Base-by-base conservation (phyloP, 164 flowering plant species). In the Chimonanthus salicifolius region DNA sequence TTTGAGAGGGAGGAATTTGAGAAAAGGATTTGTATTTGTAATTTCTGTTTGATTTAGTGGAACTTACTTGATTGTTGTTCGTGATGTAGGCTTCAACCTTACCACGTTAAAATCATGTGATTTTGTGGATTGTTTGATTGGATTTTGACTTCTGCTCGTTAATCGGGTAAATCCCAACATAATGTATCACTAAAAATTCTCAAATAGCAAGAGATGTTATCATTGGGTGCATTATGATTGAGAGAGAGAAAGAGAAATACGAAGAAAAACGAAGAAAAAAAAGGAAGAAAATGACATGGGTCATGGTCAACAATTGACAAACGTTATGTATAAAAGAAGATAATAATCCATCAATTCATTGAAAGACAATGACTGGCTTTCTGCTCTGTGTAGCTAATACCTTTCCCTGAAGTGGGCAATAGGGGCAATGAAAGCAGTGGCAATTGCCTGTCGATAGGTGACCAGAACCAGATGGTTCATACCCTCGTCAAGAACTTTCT, bases 341-440 rank as follows among this genome's bases (percentile, higher is more conserved):
- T 54, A 15, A 18, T 63, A 63, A 63, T 2, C 3, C 21, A 63
- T 63, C 18, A 63, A 6, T 9, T 21, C 2, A 0, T n/a, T 7
- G 10, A 51, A 51, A 51, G 58, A 51, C 13, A 51, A 51, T 33
- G 33, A 54, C 4, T 54, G 5, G 16, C 16, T 54, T 13, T 54
- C 15, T 15, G 16, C 16, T 54, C 6, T 8, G 5, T 54, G 16
- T 54, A 4, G 43, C 7, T 63, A 3, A 7, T 63, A 94, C 97
- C 94, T 91, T 79, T 89, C 94, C 77, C 77, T 71, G 64, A 84
- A 87, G 85, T 82, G 88, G 58, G 84, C 94, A 49, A 94, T 80
- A 4, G 97, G 96, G 7, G 86, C 83, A 62, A 92, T 77, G 84
- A 85, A 84, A 69, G 87, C n/a, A 13, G 89, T 58, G 44, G 91